phyloP scores from a whole-genome alignment of 345 rosid species.

The Corymbia maculata region DNA sequence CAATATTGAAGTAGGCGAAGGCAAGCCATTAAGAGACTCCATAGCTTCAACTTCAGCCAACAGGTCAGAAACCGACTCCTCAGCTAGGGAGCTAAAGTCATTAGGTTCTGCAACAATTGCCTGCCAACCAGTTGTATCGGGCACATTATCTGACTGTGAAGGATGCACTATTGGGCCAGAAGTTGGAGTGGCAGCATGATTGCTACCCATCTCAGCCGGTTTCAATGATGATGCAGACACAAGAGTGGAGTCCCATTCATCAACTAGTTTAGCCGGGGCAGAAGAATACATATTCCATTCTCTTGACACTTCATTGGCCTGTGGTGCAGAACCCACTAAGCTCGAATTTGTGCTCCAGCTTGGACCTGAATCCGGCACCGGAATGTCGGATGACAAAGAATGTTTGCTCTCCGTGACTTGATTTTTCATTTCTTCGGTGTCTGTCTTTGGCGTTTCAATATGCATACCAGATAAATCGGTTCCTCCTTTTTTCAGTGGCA shows the following conservation, averaged over 20 bases:
- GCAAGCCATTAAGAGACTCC: conserved; percentile 70
- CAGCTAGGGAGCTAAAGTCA: conserved; percentile 47
- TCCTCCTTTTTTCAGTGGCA: conserved; percentile 28
- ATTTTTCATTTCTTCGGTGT: conserved; percentile 29
- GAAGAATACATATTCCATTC: conserved; percentile 25
- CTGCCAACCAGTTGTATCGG: conserved; percentile 62
- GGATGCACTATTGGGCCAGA: conserved; percentile 39
- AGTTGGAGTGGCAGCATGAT: conserved; percentile 56
- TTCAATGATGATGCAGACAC: conserved; percentile 39
- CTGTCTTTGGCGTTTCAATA: conserved; percentile 36
- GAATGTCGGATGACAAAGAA: conserved; percentile 32
- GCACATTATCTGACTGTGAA: conserved; percentile 15
- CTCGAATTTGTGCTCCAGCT: conserved; percentile 69
- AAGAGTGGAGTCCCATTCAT: conserved; percentile 40
- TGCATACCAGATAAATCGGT: conserved; percentile 39
- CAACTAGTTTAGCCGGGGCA: not conserved
- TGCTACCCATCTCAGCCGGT: conserved; percentile 26
- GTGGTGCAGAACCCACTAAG: conserved; percentile 45
- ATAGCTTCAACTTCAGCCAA: conserved; percentile 99
- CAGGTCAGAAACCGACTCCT: conserved; percentile 97
- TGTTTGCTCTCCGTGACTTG: conserved; percentile 37
- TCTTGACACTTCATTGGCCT: conserved; percentile 44
- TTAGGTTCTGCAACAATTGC: conserved; percentile 52
- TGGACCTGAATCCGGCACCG: conserved; percentile 53
- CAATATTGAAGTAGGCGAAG: conserved; percentile 70